Base-by-base conservation (phyloP, 306 rosid genomes). In the Cicer yamashitae region DNA sequence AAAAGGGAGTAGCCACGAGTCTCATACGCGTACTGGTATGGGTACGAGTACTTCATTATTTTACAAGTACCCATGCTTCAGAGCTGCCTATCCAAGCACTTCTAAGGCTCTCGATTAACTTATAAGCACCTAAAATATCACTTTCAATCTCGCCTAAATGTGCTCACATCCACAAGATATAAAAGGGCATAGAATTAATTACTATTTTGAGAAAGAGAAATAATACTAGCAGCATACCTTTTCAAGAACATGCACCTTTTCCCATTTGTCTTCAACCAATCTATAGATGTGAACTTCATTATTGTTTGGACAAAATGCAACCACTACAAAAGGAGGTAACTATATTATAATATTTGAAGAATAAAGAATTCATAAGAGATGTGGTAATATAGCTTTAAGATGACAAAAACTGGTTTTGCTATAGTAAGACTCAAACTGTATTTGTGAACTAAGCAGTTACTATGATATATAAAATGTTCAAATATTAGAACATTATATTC, bases 231-330 rank as follows among this genome's bases (percentile, higher is more conserved):
- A 71, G 15, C 30, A 37, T 71, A 90, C 99, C 99, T 96, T 96
- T 78, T 92, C 94, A 81, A 96, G 99, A 87, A 87, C 92, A 82
- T 96, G 84, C 69, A 96, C 67, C 86, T 88, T 89, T 77, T 96
- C 99, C 98, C 99, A 92, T 84, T 92, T 96, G 83, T 90, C 97
- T 83, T 92, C 96, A 67, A 82, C 70, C 76, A 86, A 54, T 64
- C 82, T 87, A 80, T 89, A 89, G 83, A 96, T 96, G 85, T 96
- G 97, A 53, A 90, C 94, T 87, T 96, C 99, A 83, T 86, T 90
- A 65, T 82, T 96, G 86, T 90, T 92, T 6, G 99, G 99, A 83
- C 98, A 96, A 47, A 92, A 82, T 64, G 98, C 98, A 25, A 96
- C 86, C 99, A 92, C 99, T 96, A 65, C 86, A 84, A 58, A 84